Evolutionary conservation across 2,329 filamentous ascomycete genomes (phyloP).

Genomic region (Colletotrichum kahawae): DNA sequence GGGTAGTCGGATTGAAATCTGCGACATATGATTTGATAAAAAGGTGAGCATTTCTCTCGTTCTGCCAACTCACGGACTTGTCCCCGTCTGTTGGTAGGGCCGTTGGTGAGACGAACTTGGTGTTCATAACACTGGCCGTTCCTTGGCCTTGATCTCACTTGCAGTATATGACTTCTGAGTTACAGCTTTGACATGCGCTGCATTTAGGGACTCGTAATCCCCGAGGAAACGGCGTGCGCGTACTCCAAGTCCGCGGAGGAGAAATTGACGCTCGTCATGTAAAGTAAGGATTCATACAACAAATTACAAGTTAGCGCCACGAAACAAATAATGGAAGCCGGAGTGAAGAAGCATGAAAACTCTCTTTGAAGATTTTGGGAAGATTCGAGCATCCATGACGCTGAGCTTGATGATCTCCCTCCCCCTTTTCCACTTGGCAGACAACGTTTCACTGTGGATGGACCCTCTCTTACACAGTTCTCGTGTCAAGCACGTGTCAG

Average conservation of each 20-base stretch:
- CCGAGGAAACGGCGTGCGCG: neutral
- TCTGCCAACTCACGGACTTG: neutral
- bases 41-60: neutral
- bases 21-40: neutral
- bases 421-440: neutral
- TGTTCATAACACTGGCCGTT: neutral
- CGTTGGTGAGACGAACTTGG: slow-evolving; percentile 8
- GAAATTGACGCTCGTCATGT: neutral
- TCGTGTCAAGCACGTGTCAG: slow-evolving; percentile 6
- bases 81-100: neutral
- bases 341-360: neutral
- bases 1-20: neutral
- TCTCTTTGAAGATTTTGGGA: neutral
- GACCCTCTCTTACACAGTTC: neutral
- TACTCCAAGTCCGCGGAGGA: neutral
- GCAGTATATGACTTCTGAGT: neutral
- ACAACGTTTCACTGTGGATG: neutral
- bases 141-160: neutral
- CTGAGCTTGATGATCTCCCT: neutral
- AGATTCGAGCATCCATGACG: neutral
- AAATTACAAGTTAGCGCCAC: neutral
- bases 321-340: neutral
- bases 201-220: neutral
- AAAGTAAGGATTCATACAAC: neutral
- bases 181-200: neutral